Conservation (phyloP, 1,284 basidiomycete species). For the Sanghuangporus sanghuang region DNA sequence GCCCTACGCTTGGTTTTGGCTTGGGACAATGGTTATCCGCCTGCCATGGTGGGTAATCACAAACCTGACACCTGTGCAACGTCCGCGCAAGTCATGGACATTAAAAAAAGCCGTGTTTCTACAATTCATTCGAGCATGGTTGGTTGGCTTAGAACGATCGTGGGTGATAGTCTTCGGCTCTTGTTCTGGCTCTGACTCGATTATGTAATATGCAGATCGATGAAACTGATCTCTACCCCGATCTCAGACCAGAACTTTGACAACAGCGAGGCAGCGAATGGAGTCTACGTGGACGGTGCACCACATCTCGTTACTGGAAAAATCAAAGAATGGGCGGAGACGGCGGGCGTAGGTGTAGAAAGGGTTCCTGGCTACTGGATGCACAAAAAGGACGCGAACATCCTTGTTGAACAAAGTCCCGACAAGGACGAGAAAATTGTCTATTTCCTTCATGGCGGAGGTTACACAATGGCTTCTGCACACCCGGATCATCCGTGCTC, state of each 20-base stretch:
- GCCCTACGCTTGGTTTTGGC: neutral
- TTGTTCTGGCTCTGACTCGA: too few species aligned
- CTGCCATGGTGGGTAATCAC: slow-evolving; percentile 4
- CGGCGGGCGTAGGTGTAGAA: slow-evolving; percentile 35
- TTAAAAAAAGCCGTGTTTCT: neutral
- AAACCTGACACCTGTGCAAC: neutral
- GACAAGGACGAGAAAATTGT: slow-evolving; percentile 34
- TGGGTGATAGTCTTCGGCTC: neutral
- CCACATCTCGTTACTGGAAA: slow-evolving; percentile 48
- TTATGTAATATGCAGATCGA: neutral
- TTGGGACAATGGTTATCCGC: neutral
- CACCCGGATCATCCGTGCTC: slow-evolving; percentile 35
- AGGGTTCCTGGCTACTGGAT: slow-evolving; percentile 56
- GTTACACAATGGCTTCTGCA: slow-evolving; percentile 37
- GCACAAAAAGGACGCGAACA: neutral
- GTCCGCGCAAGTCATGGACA: slow-evolving; percentile 10
- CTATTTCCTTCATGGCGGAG: slow-evolving; percentile 48
- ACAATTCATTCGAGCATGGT: neutral
- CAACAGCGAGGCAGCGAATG: slow-evolving; percentile 23
- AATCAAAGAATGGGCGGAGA: slow-evolving; percentile 37
- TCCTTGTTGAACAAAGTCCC: slow-evolving; percentile 33
- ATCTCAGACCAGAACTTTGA: neutral
- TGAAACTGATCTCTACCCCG: neutral
- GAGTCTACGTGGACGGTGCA: slow-evolving; percentile 37
- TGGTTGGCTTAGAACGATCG: neutral